These are phyloP conservation scores for Solanum chaucha DNA, from an alignment of 257 asterid genomes.

Conservation along the genomic window DNA sequence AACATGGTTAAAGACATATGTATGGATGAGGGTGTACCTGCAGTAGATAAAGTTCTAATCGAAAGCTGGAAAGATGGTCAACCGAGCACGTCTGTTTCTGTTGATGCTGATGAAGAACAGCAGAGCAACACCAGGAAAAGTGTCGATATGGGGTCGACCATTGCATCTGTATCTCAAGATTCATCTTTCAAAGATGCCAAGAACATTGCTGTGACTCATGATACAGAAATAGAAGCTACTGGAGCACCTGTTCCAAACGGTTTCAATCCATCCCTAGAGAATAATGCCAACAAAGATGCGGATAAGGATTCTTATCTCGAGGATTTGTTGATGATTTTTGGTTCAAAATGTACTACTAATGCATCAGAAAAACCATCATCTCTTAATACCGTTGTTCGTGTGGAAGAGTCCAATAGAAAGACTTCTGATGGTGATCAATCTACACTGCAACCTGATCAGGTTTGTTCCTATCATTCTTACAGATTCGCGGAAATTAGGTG, in stretches of 20 bases:
- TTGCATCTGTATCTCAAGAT: slow-evolving; percentile 11
- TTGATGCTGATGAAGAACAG: slow-evolving; percentile 11
- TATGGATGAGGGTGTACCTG: slow-evolving; percentile 57
- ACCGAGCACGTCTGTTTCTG: slow-evolving; percentile 6
- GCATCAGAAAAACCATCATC: slow-evolving; percentile 23
- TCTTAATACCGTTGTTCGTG: slow-evolving; percentile 14
- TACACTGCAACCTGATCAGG: slow-evolving; percentile 32
- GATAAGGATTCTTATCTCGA: slow-evolving; percentile 7
- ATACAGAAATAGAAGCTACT: slow-evolving; percentile 10
- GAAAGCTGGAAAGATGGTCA: slow-evolving; percentile 24
- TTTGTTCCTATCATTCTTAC: slow-evolving; percentile 3
- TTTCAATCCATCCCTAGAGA: slow-evolving; percentile 7
- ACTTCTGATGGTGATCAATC: slow-evolving; percentile 16
- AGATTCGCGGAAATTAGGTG: not conserved
- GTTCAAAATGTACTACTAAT: slow-evolving; percentile 1
- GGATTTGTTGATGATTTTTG: slow-evolving; percentile 12
- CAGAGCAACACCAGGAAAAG: slow-evolving; percentile 11
- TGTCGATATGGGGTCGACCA: slow-evolving; percentile 7
- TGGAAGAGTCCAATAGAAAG: slow-evolving; percentile 33
- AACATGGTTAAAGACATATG: slow-evolving; percentile 65
- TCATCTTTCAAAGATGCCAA: slow-evolving; percentile 6
- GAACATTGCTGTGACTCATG: slow-evolving; percentile 11
- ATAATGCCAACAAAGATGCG: slow-evolving; percentile 3
- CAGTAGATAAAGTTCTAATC: slow-evolving; percentile 21
- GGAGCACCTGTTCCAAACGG: slow-evolving; percentile 5